phyloP scores from a whole-genome alignment of 768 basidiomycete genomes.

The Amanita inopinata region DNA sequence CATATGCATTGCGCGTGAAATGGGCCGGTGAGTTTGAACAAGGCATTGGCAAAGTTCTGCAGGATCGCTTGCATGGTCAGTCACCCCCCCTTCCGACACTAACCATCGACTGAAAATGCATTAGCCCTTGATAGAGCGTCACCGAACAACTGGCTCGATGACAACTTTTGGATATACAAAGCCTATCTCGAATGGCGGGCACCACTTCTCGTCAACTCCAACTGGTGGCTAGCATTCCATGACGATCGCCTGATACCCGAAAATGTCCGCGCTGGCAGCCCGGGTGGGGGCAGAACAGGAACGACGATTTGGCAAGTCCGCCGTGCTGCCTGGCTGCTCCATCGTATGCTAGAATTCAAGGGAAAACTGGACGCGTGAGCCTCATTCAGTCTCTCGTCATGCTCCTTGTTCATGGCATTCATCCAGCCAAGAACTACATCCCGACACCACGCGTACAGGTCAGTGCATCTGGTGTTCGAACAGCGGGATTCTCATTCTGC shows the following conservation, averaged over 20 bases:
- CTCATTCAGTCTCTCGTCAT: conserved; percentile 2
- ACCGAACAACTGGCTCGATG: conserved; percentile 89
- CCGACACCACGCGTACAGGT: conserved; percentile 69
- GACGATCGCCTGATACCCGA: conserved; percentile 61
- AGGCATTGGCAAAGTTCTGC: conserved; percentile 59
- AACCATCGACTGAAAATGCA: conserved; percentile 12
- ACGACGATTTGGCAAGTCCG: conserved; percentile 80
- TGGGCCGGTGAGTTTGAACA: conserved; percentile 62
- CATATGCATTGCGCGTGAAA: conserved; percentile 43
- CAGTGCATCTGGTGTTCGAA: conserved; percentile 5
- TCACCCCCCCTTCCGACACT: conserved; percentile 11
- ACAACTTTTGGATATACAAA: conserved; percentile 85
- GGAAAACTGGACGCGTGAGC: conserved; percentile 52
- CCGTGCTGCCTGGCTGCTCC: conserved; percentile 73
- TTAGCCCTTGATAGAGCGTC: conserved; percentile 74
- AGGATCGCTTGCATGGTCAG: conserved; percentile 67
- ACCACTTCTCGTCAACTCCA: conserved; percentile 82
- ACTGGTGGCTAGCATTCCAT: conserved; percentile 89
- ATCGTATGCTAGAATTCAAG: conserved; percentile 67
- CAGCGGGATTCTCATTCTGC: not conserved
- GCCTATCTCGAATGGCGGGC: conserved; percentile 84
- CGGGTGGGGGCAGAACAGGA: conserved; percentile 28
- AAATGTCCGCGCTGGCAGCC: conserved; percentile 25
- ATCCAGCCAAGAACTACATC: conserved; percentile 55
- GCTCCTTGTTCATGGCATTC: conserved; percentile 8